A percentile compares a stretch with the other conserved stretches of the same genome.
These are phyloP conservation scores for Cynanchum wilfordii DNA, from an alignment of 257 asterid species.

Conservation along the genomic window DNA sequence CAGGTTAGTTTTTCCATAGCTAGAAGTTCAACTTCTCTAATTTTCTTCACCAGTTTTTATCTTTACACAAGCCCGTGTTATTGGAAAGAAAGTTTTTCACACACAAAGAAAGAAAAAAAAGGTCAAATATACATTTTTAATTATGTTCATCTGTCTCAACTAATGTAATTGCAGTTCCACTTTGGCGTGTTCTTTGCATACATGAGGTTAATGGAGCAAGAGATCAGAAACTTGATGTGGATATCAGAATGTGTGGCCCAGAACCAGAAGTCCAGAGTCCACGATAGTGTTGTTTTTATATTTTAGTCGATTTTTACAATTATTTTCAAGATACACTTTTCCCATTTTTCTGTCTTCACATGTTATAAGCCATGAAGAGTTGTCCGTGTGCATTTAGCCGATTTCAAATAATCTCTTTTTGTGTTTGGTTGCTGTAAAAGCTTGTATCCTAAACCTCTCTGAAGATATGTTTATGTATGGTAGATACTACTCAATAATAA, in stretches of 20 bases:
- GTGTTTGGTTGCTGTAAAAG: neutral
- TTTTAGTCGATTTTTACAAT: constrained; percentile 33
- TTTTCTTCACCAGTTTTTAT: neutral
- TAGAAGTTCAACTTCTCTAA: constrained; percentile 3
- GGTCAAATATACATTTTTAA: neutral
- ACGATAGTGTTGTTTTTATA: constrained; percentile 85
- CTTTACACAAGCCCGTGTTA: too few species aligned
- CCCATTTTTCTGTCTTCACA: neutral
- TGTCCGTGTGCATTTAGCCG: neutral
- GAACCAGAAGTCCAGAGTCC: constrained; percentile 91
- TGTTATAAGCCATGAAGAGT: neutral
- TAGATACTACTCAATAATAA: neutral
- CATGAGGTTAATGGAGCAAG: constrained; percentile 92
- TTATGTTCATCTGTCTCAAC: neutral
- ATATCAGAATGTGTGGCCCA: constrained; percentile 95
- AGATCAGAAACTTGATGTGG: constrained; percentile 97
- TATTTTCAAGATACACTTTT: neutral
- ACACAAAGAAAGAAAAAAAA: too few species aligned
- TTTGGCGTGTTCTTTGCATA: constrained; percentile 83
- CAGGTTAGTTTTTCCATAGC: constrained; percentile 52
- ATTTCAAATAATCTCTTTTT: constrained; percentile 3
- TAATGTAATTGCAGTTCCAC: constrained; percentile 57
- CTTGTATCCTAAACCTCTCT: neutral
- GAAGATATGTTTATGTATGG: neutral
- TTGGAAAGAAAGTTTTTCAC: neutral